Base-by-base conservation (phyloP, 2,329 filamentous ascomycete species). In the Colletotrichum euphorbiae region DNA sequence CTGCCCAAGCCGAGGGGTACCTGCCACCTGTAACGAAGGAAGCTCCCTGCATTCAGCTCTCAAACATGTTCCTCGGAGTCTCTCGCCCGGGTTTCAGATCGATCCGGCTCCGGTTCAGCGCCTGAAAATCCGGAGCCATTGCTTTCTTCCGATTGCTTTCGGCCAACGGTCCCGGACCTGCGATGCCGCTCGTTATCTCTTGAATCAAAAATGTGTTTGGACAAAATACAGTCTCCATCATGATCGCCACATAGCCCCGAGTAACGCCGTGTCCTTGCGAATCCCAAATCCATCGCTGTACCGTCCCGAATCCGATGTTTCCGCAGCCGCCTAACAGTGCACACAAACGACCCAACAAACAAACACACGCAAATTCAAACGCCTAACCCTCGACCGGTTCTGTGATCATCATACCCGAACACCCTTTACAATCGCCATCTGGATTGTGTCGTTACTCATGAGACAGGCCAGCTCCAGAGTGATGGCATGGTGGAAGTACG, bases 381-480 rank as follows among this genome's bases (percentile, higher is more conserved):
- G 52, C 65, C 52, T 21, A 64, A 5, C 38, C 15, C 9, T 12
- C 7, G 17, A 45, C 4, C 45, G 19, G 54, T 4, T 11, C 6
- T 17, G 9, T 1, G 3, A 38, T 11, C 15, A 3, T 68, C 54
- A 68, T 31, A 68, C 42, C 36, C 65, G 56, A 3, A 55, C 24
- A 5, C 65, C 65, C 61, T 65, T 68, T 2, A 68, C 65, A 2
- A 68, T 68, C 6, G 65, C 65, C 61, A 65, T 54, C 42, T 68
- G 65, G 12, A 65, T 33, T 17, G 54, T 15, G 46, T 68, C 65
- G 42, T 68, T 64, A 52, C 61, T 65, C 65, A 68, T 68, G 24
- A 68, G 19, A 21, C 65, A 68, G 3, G 65, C 65, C 65, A 68
- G 61, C 42, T 68, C 65, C 17, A 68, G 42, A 40, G 65, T 68